These are phyloP conservation scores for Glonium stellatum DNA, from an alignment of 495 filamentous ascomycete genomes.

Conservation along the genomic window DNA sequence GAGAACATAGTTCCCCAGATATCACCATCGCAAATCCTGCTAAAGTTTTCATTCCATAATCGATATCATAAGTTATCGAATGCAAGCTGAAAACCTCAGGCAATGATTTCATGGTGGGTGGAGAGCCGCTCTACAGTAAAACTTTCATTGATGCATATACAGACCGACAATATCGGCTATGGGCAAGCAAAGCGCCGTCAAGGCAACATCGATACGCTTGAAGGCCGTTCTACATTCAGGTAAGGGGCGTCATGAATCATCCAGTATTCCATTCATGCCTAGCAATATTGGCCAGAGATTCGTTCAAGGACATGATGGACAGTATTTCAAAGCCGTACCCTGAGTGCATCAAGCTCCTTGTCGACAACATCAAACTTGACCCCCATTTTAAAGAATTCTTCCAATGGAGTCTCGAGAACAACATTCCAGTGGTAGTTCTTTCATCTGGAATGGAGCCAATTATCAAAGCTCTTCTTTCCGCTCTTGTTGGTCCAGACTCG, in stretches of 20 bases:
- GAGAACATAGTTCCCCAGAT: neutral
- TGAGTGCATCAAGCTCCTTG: conserved; percentile 66
- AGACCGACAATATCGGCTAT: conserved; percentile 88
- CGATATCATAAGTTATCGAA: conserved; percentile 4
- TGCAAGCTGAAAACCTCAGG: conserved; percentile 38
- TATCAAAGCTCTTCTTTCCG: conserved; percentile 72
- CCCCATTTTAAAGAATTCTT: conserved; percentile 80
- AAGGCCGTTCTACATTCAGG: conserved; percentile 63
- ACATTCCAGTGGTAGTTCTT: conserved; percentile 85
- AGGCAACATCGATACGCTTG: conserved; percentile 65
- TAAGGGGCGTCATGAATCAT: conserved; percentile 26
- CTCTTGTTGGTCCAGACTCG: conserved; percentile 66
- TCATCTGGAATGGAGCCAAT: conserved; percentile 89
- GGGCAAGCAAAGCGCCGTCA: conserved; percentile 57
- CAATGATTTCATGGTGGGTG: conserved; percentile 76
- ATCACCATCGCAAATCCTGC: neutral
- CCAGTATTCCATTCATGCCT: neutral
- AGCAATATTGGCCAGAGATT: conserved; percentile 45
- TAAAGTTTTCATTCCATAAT: neutral
- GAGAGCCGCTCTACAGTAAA: conserved; percentile 1
- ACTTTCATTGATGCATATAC: conserved; percentile 8
- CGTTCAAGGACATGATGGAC: conserved; percentile 83
- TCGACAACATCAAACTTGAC: conserved; percentile 81
- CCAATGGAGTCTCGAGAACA: conserved; percentile 67
- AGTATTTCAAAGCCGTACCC: conserved; percentile 69